phyloP scores from a whole-genome alignment of 2,329 filamentous ascomycete species.

The Scytalidium sp. region DNA sequence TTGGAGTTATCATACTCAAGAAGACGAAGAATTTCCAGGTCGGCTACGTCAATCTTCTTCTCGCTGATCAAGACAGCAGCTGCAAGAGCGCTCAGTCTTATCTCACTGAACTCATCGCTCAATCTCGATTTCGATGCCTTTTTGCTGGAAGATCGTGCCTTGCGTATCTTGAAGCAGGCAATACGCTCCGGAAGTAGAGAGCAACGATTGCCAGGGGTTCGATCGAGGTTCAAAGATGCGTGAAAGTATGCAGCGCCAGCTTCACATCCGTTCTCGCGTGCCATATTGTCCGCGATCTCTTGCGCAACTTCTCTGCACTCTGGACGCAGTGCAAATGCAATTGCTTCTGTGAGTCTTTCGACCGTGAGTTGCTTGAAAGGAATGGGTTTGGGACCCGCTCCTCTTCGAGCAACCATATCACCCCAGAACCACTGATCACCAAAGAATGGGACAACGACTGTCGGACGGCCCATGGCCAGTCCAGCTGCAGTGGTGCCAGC shows the following conservation, averaged over 20 bases:
- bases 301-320: conserved; percentile 56
- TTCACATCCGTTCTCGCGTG: conserved; percentile 62
- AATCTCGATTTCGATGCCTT: no score
- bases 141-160: no score
- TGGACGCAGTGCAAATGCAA: conserved; percentile 62
- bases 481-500: conserved; percentile 75
- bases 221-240: conserved; percentile 64
- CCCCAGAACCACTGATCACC: conserved; percentile 81
- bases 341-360: conserved; percentile 67
- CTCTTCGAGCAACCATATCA: conserved; percentile 59
- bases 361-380: conserved; percentile 65
- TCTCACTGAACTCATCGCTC: conserved; percentile 56
- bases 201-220: conserved; percentile 65
- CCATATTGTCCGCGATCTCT: conserved; percentile 60
- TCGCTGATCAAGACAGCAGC: conserved; percentile 61
- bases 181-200: no score
- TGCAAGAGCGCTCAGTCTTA: conserved; percentile 61
- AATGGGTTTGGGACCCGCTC: conserved; percentile 63
- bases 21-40: conserved; percentile 61
- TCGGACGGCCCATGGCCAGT: conserved; percentile 67
- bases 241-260: conserved; percentile 60
- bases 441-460: conserved; percentile 77
- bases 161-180: no score
- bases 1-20: conserved; percentile 77
- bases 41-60: conserved; percentile 60